These are phyloP conservation scores for Cladophialophora immunda DNA, from an alignment of 2,329 filamentous ascomycete genomes.

Conservation along the genomic window DNA sequence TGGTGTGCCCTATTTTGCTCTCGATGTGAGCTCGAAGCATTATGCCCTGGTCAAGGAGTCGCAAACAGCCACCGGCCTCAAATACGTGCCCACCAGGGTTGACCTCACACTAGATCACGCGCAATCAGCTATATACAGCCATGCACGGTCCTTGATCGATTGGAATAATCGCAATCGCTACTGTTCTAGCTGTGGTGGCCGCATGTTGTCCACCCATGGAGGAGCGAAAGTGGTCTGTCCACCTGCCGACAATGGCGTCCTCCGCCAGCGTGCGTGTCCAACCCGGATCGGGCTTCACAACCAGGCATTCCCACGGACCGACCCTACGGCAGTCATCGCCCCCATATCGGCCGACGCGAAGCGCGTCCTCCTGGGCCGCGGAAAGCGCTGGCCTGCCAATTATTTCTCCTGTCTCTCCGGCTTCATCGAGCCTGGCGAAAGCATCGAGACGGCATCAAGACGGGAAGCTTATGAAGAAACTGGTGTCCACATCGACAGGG, in stretches of 20 bases:
- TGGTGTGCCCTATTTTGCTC: slow-evolving; percentile 84
- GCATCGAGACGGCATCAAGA: slow-evolving; percentile 81
- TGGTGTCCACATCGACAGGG: slow-evolving; percentile 76
- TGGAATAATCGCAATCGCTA: slow-evolving; percentile 94
- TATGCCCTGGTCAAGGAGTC: slow-evolving; percentile 15
- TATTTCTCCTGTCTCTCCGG: slow-evolving; percentile 91
- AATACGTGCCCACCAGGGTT: slow-evolving; percentile 24
- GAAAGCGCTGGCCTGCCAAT: slow-evolving; percentile 79
- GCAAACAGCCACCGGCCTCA: slow-evolving; percentile 11
- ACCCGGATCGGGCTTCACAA: slow-evolving; percentile 88
- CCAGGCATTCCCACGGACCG: slow-evolving; percentile 87
- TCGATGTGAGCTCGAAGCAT: slow-evolving; percentile 73
- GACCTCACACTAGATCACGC: slow-evolving; percentile 27
- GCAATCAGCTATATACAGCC: slow-evolving; percentile 32
- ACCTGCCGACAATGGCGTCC: slow-evolving; percentile 48
- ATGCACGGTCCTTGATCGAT: slow-evolving; percentile 81
- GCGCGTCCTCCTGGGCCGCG: slow-evolving; percentile 81
- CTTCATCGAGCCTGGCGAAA: slow-evolving; percentile 84
- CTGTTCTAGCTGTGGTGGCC: slow-evolving; percentile 86
- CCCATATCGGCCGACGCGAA: slow-evolving; percentile 81
- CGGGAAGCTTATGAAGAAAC: slow-evolving; percentile 87
- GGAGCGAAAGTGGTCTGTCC: slow-evolving; percentile 56
- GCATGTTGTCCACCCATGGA: slow-evolving; percentile 66
- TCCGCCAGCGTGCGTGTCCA: slow-evolving; percentile 69
- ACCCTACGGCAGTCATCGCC: slow-evolving; percentile 96